phyloP scores from a whole-genome alignment of 1,284 basidiomycete species.

The Somion occarium region DNA sequence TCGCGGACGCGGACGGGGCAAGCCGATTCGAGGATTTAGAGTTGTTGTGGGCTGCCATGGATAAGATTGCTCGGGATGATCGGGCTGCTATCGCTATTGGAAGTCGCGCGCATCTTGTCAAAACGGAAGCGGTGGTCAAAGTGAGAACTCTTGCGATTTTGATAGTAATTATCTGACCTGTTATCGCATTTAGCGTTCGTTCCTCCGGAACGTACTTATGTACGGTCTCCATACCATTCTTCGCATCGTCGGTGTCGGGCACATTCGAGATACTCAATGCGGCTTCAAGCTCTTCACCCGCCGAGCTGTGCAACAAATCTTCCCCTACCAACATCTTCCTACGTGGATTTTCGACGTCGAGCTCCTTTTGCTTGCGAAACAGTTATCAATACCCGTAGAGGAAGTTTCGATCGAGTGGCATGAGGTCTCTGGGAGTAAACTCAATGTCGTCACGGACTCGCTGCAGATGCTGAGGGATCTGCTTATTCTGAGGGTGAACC shows the following conservation, averaged over 20 bases:
- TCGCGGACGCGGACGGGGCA: constrained; percentile 93
- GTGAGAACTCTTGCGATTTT: constrained; percentile 35
- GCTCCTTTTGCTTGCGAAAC: constrained; percentile 83
- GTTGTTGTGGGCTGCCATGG: constrained; percentile 69
- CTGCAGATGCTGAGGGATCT: constrained; percentile 88
- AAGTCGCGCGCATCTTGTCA: constrained; percentile 87
- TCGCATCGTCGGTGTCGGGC: constrained; percentile 78
- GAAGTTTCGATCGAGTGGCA: constrained; percentile 92
- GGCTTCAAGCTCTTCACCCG: constrained; percentile 95
- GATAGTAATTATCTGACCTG: not conserved
- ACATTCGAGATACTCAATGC: constrained; percentile 92
- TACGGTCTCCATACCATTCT: constrained; percentile 84
- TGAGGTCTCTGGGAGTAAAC: constrained; percentile 88
- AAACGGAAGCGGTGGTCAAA: constrained; percentile 91
- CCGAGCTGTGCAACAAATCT: constrained; percentile 71
- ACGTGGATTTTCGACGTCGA: constrained; percentile 98
- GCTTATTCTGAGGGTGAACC: constrained; percentile 79
- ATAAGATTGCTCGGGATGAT: constrained; percentile 45
- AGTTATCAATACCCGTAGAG: constrained; percentile 66
- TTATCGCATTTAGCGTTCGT: constrained; percentile 59
- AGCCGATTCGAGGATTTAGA: constrained; percentile 82
- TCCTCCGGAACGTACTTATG: constrained; percentile 89
- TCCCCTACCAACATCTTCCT: constrained; percentile 77
- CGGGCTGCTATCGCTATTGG: constrained; percentile 74
- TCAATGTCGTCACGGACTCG: constrained; percentile 80